Conservation (phyloP, 257 asterid species). For the Solanum lycopersicoides region DNA sequence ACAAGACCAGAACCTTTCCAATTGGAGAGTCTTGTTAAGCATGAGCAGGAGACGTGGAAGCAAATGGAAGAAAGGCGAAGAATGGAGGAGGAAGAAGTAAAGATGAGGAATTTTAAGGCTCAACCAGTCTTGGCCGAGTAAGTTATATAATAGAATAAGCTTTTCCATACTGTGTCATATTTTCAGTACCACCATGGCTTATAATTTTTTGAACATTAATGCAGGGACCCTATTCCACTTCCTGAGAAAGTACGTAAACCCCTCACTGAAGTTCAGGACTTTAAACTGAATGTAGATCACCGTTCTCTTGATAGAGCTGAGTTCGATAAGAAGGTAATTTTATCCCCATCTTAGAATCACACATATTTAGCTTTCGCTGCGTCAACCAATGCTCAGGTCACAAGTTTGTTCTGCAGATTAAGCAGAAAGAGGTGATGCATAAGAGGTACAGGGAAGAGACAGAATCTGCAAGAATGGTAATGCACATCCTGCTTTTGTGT, state of each 20-base stretch:
- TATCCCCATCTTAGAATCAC: too few species aligned
- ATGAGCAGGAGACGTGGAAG: constrained; percentile 75
- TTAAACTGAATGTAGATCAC: constrained; percentile 54
- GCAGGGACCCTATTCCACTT: constrained; percentile 88
- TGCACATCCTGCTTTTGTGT: not conserved
- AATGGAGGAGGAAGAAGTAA: constrained; percentile 69
- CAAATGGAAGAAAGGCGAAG: constrained; percentile 76
- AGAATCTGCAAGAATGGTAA: constrained; percentile 78
- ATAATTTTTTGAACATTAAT: not conserved
- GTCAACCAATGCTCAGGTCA: not conserved
- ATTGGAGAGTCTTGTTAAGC: constrained; percentile 73
- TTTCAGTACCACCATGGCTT: not conserved
- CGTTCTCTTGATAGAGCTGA: constrained; percentile 80
- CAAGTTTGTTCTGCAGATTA: constrained; percentile 27
- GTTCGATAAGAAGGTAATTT: constrained; percentile 71
- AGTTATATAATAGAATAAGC: not conserved
- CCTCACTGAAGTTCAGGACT: constrained; percentile 77
- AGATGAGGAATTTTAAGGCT: constrained; percentile 75
- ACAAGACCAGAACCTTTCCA: constrained; percentile 88
- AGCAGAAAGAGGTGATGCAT: constrained; percentile 74
- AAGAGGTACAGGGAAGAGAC: constrained; percentile 91
- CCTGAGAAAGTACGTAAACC: constrained; percentile 71
- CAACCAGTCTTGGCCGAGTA: constrained; percentile 83
- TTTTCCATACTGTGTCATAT: not conserved
- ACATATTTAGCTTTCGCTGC: not conserved